Evolutionary conservation across 305 asterid genomes (phyloP), one percentile per base, ranked within the genome.

Genomic region (Fraxinus xanthoxyloides): DNA sequence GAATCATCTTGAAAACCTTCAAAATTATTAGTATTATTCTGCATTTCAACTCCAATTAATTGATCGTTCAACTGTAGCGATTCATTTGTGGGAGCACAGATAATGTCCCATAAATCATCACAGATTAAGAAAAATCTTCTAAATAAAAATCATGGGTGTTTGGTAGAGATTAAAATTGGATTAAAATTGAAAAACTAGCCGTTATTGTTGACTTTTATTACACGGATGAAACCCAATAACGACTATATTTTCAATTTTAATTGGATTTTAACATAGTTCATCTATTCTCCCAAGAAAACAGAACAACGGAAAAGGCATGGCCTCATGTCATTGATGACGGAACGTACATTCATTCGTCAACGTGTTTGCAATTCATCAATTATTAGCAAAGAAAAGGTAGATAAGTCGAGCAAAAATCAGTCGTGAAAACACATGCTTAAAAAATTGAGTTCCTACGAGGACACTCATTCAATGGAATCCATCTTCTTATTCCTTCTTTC

Each of bases 401-500:
- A 15, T 15, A 48, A 13, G 59, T 48, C 59, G 7, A 48, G 59
- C 6, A 74, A 79, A 54, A 35, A 80, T 73, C 35, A 48, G 69
- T 32, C 56, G 73, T 77, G 56, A 78, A 82, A 56, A 48, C 38
- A 78, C 12, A 38, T 77, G 77, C 40, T 72, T n/a, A 24, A 69
- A 35, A 56, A 38, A 36, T 63, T 1, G 28, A 69, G 61, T 43
- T 26, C 7, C 80, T 40, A 34, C 0, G 5, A 3, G 80, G 82
- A 26, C 38, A 23, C 78, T 26, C 63, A 6, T 19, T 1, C 59
- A 75, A 34, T 2, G 61, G 56, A n/a, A 32, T 48, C 78, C 76
- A 67, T 30, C 79, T 84, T 75, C 82, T 89, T 67, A 92, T 85
- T 92, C 94, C 88, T 92, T 92, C 91, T 92, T 93, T 24, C 97